Evolutionary conservation across 2,329 filamentous ascomycete species (phyloP).

Genomic region (Colletotrichum gloeosporioides): DNA sequence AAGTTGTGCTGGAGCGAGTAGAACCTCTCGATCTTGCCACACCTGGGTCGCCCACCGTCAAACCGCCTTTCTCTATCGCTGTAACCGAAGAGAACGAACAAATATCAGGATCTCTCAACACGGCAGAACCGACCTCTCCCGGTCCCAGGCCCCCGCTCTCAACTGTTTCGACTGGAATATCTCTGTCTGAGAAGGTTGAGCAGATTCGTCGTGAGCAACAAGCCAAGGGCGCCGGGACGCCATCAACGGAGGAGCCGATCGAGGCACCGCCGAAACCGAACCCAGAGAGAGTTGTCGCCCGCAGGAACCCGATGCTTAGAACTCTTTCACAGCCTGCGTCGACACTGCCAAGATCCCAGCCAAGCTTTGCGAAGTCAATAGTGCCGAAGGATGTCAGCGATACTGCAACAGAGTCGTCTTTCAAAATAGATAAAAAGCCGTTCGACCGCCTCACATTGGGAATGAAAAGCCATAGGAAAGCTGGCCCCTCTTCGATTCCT

Average conservation of each 20-base stretch:
- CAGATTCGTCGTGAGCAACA: slow-evolving; percentile 58
- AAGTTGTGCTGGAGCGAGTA: slow-evolving; percentile 48
- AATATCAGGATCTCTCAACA: background rate
- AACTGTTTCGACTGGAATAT: slow-evolving; percentile 22
- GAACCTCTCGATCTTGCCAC: slow-evolving; percentile 57
- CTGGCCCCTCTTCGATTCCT: slow-evolving; percentile 79
- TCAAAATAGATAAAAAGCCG: slow-evolving; percentile 75
- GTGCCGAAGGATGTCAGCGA: slow-evolving; percentile 39
- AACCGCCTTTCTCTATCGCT: slow-evolving; percentile 16
- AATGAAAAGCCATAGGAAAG: slow-evolving; percentile 65
- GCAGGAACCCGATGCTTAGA: slow-evolving; percentile 57
- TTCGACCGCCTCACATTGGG: slow-evolving; percentile 73
- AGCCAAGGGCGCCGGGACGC: slow-evolving; percentile 35
- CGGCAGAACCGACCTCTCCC: background rate
- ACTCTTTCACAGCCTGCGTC: slow-evolving; percentile 58
- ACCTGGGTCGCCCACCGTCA: slow-evolving; percentile 34
- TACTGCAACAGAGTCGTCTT: slow-evolving; percentile 40
- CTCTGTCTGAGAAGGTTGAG: slow-evolving; percentile 53
- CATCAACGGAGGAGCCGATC: slow-evolving; percentile 19
- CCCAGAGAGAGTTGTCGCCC: slow-evolving; percentile 42
- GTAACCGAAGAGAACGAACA: slow-evolving; percentile 11
- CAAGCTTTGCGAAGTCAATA: slow-evolving; percentile 47
- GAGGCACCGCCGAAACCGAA: slow-evolving; percentile 28
- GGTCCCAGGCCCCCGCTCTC: background rate
- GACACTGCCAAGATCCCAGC: slow-evolving; percentile 50